A percentile compares a stretch with the other conserved stretches of the same genome.
Evolutionary conservation across 1,284 basidiomycete species (phyloP).

Genomic region (Heterobasidion irregulare): DNA sequence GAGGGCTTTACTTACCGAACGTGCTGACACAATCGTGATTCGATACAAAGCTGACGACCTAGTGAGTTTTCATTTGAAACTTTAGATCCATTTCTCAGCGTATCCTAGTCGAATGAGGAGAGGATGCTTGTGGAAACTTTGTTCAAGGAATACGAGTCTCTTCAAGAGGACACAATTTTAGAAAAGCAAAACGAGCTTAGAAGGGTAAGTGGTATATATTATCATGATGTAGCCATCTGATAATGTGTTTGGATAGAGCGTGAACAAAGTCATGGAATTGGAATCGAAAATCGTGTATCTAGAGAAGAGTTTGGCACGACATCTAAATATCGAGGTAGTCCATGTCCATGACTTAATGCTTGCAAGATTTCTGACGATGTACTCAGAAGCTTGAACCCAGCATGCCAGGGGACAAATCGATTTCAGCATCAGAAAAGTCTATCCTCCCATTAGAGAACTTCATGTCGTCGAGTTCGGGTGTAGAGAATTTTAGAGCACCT

Average conservation of each 20-base stretch:
- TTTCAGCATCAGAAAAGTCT: neutral
- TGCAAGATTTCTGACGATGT: neutral
- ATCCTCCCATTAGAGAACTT: neutral
- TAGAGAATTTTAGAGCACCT: neutral
- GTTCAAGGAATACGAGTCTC: conserved; percentile 21
- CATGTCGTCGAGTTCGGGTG: neutral
- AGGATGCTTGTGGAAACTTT: conserved; percentile 25
- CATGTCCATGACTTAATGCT: neutral
- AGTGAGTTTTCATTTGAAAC: conserved; percentile 14
- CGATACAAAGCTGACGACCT: conserved; percentile 27
- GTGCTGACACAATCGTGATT: conserved; percentile 21
- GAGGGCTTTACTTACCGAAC: conserved; percentile 15
- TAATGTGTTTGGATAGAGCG: conserved; percentile 17
- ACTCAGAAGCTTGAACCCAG: conserved; percentile 4
- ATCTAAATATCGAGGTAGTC: conserved; percentile 15
- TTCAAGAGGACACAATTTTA: conserved; percentile 27
- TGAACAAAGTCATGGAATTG: conserved; percentile 25
- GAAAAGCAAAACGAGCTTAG: conserved; percentile 30
- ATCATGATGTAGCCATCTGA: neutral
- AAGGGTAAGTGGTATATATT: conserved; percentile 17
- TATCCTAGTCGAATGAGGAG: conserved; percentile 23
- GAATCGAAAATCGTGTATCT: conserved; percentile 12
- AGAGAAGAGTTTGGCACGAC: conserved; percentile 14
- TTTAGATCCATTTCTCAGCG: neutral
- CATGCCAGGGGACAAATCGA: neutral